phyloP scores from a whole-genome alignment of 306 rosid genomes.

The Dryas drummondii region DNA sequence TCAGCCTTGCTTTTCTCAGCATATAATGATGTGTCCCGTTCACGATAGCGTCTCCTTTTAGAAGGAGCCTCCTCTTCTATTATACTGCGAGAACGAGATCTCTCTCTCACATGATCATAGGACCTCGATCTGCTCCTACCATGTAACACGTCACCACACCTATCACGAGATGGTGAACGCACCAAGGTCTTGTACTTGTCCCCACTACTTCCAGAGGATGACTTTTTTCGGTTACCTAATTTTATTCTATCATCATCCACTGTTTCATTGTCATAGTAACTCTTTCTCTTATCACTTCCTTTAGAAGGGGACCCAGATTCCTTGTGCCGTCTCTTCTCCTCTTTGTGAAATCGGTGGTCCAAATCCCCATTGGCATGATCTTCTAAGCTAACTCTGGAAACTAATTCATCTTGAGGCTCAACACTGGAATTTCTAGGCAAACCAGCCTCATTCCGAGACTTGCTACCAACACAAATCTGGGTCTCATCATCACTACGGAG shows the following conservation, averaged over 20 bases:
- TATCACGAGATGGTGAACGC: slow-evolving; percentile 42
- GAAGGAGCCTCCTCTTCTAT: slow-evolving; percentile 59
- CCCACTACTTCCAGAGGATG: slow-evolving; percentile 49
- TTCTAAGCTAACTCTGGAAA: slow-evolving; percentile 29
- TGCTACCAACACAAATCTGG: slow-evolving; percentile 4
- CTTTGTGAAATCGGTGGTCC: slow-evolving; percentile 37
- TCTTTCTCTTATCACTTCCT: slow-evolving; percentile 39
- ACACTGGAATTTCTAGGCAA: slow-evolving; percentile 36
- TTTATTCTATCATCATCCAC: slow-evolving; percentile 35
- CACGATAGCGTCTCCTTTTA: slow-evolving; percentile 44
- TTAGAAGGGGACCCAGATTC: slow-evolving; percentile 37
- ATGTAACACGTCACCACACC: slow-evolving; percentile 11
- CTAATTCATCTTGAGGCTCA: slow-evolving; percentile 29
- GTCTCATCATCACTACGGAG: slow-evolving; percentile 13
- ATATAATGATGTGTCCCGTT: slow-evolving; percentile 26
- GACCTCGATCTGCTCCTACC: slow-evolving; percentile 68
- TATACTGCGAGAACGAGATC: slow-evolving; percentile 55
- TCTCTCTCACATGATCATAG: slow-evolving; percentile 48
- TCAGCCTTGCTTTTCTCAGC: slow-evolving; percentile 38
- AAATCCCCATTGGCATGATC: slow-evolving; percentile 44
- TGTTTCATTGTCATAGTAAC: slow-evolving; percentile 34
- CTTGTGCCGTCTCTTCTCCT: slow-evolving; percentile 36
- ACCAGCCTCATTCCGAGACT: slow-evolving; percentile 27
- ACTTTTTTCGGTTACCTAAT: slow-evolving; percentile 23
- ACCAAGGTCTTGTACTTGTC: slow-evolving; percentile 38